Percentiles rank a stretch among this genome's conserved stretches.
These are phyloP conservation scores for Collybiopsis confluens DNA, from an alignment of 768 basidiomycete genomes.

Conservation along the genomic window DNA sequence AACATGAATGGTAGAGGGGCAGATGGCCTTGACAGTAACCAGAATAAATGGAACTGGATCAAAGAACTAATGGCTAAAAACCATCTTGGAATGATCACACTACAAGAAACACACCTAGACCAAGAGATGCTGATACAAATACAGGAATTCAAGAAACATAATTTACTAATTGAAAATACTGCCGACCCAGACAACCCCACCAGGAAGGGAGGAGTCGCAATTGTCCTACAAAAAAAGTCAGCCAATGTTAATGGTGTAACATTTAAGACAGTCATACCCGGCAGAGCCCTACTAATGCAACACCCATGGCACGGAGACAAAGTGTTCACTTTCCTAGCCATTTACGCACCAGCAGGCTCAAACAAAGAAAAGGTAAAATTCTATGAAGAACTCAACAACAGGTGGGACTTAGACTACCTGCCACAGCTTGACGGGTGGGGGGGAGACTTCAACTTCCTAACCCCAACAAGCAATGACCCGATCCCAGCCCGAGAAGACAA, in stretches of 20 bases:
- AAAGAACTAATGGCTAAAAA: constrained; percentile 17
- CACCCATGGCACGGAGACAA: constrained; percentile 15
- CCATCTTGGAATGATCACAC: constrained; percentile 21
- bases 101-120: constrained; percentile 30
- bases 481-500: constrained; percentile 23
- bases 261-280: constrained; percentile 18
- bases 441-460: constrained; percentile 41
- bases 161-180: constrained; percentile 17
- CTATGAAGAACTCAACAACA: constrained; percentile 19
- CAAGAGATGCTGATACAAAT: constrained; percentile 7
- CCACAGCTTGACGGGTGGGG: constrained; percentile 29
- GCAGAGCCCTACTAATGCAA: constrained; percentile 19
- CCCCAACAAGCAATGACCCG: constrained; percentile 32
- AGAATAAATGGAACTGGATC: constrained; percentile 13
- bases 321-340: constrained; percentile 21
- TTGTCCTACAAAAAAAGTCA: constrained; percentile 28
- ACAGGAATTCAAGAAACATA: not conserved
- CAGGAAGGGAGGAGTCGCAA: constrained; percentile 25
- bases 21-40: not conserved
- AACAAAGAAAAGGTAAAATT: constrained; percentile 22
- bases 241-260: constrained; percentile 13
- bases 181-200: constrained; percentile 13
- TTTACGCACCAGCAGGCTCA: constrained; percentile 31
- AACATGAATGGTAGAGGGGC: constrained; percentile 11
- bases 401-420: constrained; percentile 5